Evolutionary conservation across 805 yeast genomes (phyloP), one percentile per base, ranked within the genome.

Genomic region (Ascoidea tarda): DNA sequence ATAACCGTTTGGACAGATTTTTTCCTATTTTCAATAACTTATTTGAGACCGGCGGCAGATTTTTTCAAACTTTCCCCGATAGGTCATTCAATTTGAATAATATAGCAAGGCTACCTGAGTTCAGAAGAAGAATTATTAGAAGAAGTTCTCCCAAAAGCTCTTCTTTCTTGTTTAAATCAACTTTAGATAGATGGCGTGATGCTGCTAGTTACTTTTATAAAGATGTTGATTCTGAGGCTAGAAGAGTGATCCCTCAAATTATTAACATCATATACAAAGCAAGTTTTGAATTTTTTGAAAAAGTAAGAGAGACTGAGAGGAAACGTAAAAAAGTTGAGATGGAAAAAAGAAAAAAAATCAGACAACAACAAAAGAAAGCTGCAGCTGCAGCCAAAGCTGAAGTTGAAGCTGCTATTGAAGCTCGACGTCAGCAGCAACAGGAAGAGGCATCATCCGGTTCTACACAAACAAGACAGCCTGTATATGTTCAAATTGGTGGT

Each of bases 111-210:
- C 28, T 21, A 21, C 28, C 28, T 21, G 28, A 21, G 28, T 21
- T 21, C 28, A 21, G 28, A 21, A 21, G 28, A 21, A 21, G 28
- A 21, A 21, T 21, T 21, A 21, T 21, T 21, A 21, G 28, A 21
- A 21, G 28, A 21, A 21, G 28, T 21, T 21, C 28, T 2, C 28
- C 28, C 3, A 38, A 38, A 38, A 14, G 8, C 14, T 14, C 44
- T 8, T 38, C 14, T 10, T 38, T 38, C 14, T 10, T 14, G 14
- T 38, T 38, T 10, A 53, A 46, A 54, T 75, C 85, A 0, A 81
- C 93, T 0, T 65, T 69, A 12, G 82, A 80, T 50, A 73, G 96
- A 58, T 87, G 95, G 93, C 66, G 67, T 46, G 85, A 83, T 48
- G 72, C 77, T 5, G 67, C 75, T 45, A 67, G 72, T 16, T 68